Percentiles rank a stretch among this genome's conserved stretches.
Evolutionary conservation across 192 early-diverging fungal genomes (phyloP).

Genomic region (Podila epigama): DNA sequence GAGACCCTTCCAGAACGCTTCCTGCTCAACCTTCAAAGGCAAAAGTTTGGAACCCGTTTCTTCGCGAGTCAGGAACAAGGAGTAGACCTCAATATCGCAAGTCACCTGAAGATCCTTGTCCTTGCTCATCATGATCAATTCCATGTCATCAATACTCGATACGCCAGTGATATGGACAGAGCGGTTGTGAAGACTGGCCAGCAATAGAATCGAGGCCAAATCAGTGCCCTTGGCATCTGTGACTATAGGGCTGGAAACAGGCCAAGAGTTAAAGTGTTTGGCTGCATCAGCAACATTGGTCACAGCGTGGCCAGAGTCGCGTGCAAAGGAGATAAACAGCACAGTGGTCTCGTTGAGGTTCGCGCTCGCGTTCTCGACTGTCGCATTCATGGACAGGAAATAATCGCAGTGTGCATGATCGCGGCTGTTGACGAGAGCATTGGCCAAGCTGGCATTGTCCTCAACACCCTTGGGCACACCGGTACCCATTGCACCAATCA

Average conservation of each 20-base stretch:
- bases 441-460: slow-evolving; percentile 59
- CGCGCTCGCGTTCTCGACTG: slow-evolving; percentile 63
- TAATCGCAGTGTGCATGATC: slow-evolving; percentile 75
- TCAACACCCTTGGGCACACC: slow-evolving; percentile 61
- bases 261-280: slow-evolving; percentile 85
- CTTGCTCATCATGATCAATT: slow-evolving; percentile 85
- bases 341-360: slow-evolving; percentile 57
- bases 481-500: slow-evolving; percentile 70
- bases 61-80: slow-evolving; percentile 77
- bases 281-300: slow-evolving; percentile 71
- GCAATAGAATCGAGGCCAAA: slow-evolving; percentile 86
- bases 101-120: slow-evolving; percentile 86
- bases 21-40: slow-evolving; percentile 65
- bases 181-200: slow-evolving; percentile 84
- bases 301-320: slow-evolving; percentile 48
- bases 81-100: slow-evolving; percentile 90
- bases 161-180: slow-evolving; percentile 91
- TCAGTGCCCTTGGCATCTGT: slow-evolving; percentile 89
- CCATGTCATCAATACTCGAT: slow-evolving; percentile 78
- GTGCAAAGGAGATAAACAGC: slow-evolving; percentile 69
- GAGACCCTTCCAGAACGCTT: slow-evolving; percentile 83
- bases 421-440: slow-evolving; percentile 57
- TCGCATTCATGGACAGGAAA: slow-evolving; percentile 72
- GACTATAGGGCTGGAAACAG: slow-evolving; percentile 72
- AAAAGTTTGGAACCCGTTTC: slow-evolving; percentile 57